A percentile compares a stretch with the other conserved stretches of the same genome.
Evolutionary conservation across 1,139 yeast genomes (phyloP).

Genomic region (Hemisphaericaspora xylanilytica): DNA sequence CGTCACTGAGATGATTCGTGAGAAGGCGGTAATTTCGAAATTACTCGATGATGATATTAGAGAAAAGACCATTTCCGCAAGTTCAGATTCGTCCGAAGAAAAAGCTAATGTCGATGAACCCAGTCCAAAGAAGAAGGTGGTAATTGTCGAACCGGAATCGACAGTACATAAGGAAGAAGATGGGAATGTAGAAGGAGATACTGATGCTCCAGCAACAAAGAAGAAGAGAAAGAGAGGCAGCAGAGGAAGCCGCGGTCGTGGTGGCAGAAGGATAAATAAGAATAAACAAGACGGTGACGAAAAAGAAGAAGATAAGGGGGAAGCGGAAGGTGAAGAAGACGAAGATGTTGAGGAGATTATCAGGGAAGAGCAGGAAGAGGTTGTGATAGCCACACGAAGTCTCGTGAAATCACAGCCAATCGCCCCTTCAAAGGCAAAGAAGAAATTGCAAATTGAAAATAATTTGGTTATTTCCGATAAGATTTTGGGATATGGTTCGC

Average conservation of each 20-base stretch:
- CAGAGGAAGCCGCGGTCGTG: conserved; percentile 76
- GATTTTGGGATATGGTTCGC: conserved; percentile 90
- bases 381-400: conserved; percentile 28
- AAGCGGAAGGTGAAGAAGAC: conserved; percentile 5
- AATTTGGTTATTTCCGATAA: conserved; percentile 67
- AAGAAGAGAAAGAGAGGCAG: conserved; percentile 78
- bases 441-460: conserved; percentile 45
- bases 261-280: conserved; percentile 51
- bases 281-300: conserved; percentile 15
- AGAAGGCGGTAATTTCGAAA: conserved; percentile 15
- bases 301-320: conserved; percentile 11
- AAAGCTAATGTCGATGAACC: neutral
- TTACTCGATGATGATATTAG: conserved; percentile 8
- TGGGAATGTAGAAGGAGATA: conserved; percentile 6
- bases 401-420: conserved; percentile 23
- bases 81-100: conserved; percentile 12
- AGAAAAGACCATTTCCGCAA: conserved; percentile 14
- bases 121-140: conserved; percentile 23
- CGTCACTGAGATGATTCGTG: conserved; percentile 5
- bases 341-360: conserved; percentile 7
- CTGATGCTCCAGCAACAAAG: conserved; percentile 18
- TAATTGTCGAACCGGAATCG: conserved; percentile 27
- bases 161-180: conserved; percentile 11
- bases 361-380: conserved; percentile 17
- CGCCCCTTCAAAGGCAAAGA: conserved; percentile 19